A percentile compares a stretch with the other conserved stretches of the same genome.
Conservation (phyloP, 306 rosid genomes). For the Carpinus fangiana region DNA sequence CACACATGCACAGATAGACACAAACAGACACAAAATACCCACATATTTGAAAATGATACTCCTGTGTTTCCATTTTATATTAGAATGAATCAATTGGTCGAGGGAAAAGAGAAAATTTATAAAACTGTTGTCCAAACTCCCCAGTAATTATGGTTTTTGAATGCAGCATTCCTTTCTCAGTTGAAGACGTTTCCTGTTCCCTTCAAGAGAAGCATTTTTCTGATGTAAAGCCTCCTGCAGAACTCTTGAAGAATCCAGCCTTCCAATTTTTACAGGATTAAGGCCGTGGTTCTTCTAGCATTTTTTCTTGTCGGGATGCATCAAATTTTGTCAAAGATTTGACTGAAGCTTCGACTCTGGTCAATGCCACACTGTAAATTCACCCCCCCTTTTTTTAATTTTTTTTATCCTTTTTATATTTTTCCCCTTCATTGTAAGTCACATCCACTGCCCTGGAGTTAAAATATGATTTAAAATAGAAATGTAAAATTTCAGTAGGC, state of each 20-base stretch:
- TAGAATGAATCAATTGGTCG: neutral
- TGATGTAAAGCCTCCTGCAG: constrained; percentile 63
- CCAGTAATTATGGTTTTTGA: constrained; percentile 30
- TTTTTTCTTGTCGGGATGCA: constrained; percentile 23
- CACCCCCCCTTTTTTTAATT: neutral
- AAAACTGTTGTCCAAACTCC: neutral
- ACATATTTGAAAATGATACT: no score
- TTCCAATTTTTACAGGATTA: constrained; percentile 87
- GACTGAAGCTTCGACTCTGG: constrained; percentile 21
- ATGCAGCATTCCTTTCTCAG: constrained; percentile 75
- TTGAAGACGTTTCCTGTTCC: constrained; percentile 64
- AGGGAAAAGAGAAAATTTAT: neutral
- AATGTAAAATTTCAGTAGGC: constrained; percentile 44
- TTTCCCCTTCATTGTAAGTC: constrained; percentile 22
- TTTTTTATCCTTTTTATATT: neutral
- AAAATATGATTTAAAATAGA: constrained; percentile 36
- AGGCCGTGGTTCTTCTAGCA: constrained; percentile 36
- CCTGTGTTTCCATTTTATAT: no score
- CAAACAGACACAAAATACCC: no score
- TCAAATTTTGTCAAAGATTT: constrained; percentile 26
- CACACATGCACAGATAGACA: neutral
- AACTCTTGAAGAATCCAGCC: constrained; percentile 59
- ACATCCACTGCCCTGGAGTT: constrained; percentile 41
- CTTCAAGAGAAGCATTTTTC: constrained; percentile 46
- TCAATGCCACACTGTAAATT: constrained; percentile 52